Evolutionary conservation across 225 moss, liverwort and hornwort species (phyloP), one percentile per base, ranked within the genome.

Genomic region (Climacium dendroides): DNA sequence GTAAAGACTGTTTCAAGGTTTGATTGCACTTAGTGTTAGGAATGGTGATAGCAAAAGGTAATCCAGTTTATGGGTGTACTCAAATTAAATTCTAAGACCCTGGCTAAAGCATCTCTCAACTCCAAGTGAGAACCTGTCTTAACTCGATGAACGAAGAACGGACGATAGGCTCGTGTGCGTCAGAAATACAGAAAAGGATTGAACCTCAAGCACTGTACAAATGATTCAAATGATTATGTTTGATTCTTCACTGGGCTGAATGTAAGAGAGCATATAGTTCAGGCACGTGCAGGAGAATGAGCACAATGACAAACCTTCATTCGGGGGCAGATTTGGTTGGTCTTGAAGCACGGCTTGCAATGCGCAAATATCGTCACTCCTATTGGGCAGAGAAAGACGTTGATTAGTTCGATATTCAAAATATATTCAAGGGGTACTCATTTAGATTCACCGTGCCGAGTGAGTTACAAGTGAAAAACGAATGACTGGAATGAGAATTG

Each of bases 291-390:
- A 64, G 59, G 30, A 65, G 55, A 74, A 34, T 30, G 3, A 47
- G 58, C 85, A 3, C 80, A 81, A 24, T 41, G 84, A 53, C 84
- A 45, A 78, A 93, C 92, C 93, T 92, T 93, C 93, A 83, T 88
- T 85, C 35, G 90, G 90, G 60, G 92, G 90, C 19, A 93, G 71
- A 87, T 93, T 92, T 50, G 93, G 92, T 89, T 93, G 90, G 82
- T 92, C 90, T 43, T 87, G 67, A 79, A 92, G 89, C 54, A 93
- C 85, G 82, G 62, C 78, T 92, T 93, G 92, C 66, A 93, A 90
- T 48, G 89, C 89, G 41, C 83, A 69, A 71, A 92, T 82, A 89
- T 89, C 92, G 34, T 89, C 92, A 77, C 79, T 89, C 88, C 93
- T 43, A 37, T 66, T 66, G n/a, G 66, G 69, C 83, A 50, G 72